phyloP scores from a whole-genome alignment of 345 rosid genomes.

The Aquilaria sinensis region DNA sequence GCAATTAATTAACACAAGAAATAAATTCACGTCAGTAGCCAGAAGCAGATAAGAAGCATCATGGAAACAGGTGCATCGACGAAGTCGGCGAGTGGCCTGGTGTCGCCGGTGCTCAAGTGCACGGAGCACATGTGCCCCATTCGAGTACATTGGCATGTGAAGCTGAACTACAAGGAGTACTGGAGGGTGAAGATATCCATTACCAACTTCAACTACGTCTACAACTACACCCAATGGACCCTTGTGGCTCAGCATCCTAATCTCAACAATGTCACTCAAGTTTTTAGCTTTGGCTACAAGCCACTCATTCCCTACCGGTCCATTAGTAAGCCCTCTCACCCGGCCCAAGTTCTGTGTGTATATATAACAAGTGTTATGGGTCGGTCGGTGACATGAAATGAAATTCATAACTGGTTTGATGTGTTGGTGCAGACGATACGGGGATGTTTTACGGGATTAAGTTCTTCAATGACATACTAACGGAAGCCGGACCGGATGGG shows the following conservation, averaged over 20 bases:
- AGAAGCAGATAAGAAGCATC: slow-evolving; percentile 11
- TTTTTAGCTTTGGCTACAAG: slow-evolving; percentile 20
- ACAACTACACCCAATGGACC: slow-evolving; percentile 32
- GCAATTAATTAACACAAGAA: not conserved
- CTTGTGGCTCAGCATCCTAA: slow-evolving; percentile 35
- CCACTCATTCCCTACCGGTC: slow-evolving; percentile 16
- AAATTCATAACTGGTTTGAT: not conserved
- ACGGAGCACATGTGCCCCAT: slow-evolving; percentile 28
- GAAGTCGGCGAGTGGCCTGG: not conserved
- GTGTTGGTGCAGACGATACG: slow-evolving; percentile 27
- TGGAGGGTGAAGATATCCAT: slow-evolving; percentile 25
- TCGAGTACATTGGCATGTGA: slow-evolving; percentile 33
- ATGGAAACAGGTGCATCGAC: not conserved
- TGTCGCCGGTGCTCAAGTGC: slow-evolving; percentile 10
- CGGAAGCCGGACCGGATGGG: slow-evolving; percentile 34
- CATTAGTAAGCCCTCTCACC: slow-evolving; percentile 14
- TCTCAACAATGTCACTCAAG: slow-evolving; percentile 25
- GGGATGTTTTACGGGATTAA: slow-evolving; percentile 38
- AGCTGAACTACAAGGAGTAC: slow-evolving; percentile 27
- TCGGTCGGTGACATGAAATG: not conserved
- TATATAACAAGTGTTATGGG: too few relatives aligned
- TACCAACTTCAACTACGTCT: slow-evolving; percentile 22
- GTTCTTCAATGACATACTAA: slow-evolving; percentile 30
- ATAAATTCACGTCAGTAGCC: slow-evolving; percentile 11
- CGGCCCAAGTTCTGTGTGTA: not conserved